A percentile compares a stretch with the other conserved stretches of the same genome.
phyloP scores from a whole-genome alignment of 257 asterid species.

The Ilex aquifolium region DNA sequence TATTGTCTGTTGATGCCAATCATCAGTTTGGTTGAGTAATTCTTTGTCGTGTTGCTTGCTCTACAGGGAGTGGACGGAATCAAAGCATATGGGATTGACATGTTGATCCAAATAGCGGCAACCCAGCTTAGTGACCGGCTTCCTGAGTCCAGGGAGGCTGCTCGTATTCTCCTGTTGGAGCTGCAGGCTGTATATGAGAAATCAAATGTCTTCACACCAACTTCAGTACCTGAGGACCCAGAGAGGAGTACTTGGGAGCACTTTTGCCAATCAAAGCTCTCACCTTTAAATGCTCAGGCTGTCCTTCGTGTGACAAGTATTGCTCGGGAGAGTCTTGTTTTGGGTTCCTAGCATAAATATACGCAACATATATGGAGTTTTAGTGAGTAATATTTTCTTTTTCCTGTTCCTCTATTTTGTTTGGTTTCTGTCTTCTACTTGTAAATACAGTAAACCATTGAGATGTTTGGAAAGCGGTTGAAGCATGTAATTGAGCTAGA shows the following conservation, averaged over 20 bases:
- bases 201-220: slow-evolving; percentile 24
- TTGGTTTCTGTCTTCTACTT: slow-evolving; percentile 32
- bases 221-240: slow-evolving; percentile 32
- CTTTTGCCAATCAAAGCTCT: slow-evolving; percentile 80
- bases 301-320: slow-evolving; percentile 82
- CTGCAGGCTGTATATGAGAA: slow-evolving; percentile 57
- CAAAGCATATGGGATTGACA: slow-evolving; percentile 68
- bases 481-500: slow-evolving; percentile 26
- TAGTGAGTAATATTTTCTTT: slow-evolving; percentile 23
- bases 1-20: background rate
- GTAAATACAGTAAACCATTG: slow-evolving; percentile 62
- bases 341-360: slow-evolving; percentile 43
- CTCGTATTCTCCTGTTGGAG: slow-evolving; percentile 72
- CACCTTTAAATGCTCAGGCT: slow-evolving; percentile 83
- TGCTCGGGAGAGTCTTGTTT: slow-evolving; percentile 48
- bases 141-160: slow-evolving; percentile 94
- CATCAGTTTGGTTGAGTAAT: background rate
- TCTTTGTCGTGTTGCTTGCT: slow-evolving; percentile 1
- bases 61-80: slow-evolving; percentile 75
- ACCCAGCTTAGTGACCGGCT: slow-evolving; percentile 86
- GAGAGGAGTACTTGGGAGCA: slow-evolving; percentile 61
- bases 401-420: slow-evolving; percentile 22
- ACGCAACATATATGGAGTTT: slow-evolving; percentile 9
- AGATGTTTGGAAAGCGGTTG: slow-evolving; percentile 34
- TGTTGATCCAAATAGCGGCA: slow-evolving; percentile 70